Evolutionary conservation across 1,139 yeast species (phyloP).

Genomic region (Hemisphaericaspora lyxosophila): DNA sequence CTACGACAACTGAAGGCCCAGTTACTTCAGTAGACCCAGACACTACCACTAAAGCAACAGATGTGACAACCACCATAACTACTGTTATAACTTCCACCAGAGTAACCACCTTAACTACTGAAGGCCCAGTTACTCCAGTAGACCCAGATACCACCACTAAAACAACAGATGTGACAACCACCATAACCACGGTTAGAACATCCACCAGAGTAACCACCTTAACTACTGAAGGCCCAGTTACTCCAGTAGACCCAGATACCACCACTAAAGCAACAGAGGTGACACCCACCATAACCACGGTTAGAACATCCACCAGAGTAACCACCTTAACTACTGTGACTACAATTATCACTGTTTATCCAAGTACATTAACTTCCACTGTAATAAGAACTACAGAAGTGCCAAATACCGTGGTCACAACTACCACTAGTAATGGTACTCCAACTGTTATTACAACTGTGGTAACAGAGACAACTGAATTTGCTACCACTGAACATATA

Average conservation of each 20-base stretch:
- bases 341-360: not conserved
- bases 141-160: too few relatives aligned
- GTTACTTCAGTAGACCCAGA: too few relatives aligned
- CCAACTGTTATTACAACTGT: not conserved
- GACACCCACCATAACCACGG: too few relatives aligned
- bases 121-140: too few relatives aligned
- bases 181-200: too few relatives aligned
- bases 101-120: too few relatives aligned
- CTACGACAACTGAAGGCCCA: too few relatives aligned
- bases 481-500: not conserved
- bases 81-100: too few relatives aligned
- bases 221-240: not conserved
- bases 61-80: too few relatives aligned
- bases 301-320: not conserved
- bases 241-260: not conserved
- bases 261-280: not conserved
- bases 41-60: too few relatives aligned
- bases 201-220: too few relatives aligned
- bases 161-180: too few relatives aligned
- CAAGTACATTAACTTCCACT: not conserved
- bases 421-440: not conserved
- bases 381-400: not conserved
- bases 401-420: not conserved
- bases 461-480: not conserved
- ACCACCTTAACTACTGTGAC: not conserved